Evolutionary conservation across 2,329 filamentous ascomycete species (phyloP).

Genomic region (Neodidymelliopsis sp.): DNA sequence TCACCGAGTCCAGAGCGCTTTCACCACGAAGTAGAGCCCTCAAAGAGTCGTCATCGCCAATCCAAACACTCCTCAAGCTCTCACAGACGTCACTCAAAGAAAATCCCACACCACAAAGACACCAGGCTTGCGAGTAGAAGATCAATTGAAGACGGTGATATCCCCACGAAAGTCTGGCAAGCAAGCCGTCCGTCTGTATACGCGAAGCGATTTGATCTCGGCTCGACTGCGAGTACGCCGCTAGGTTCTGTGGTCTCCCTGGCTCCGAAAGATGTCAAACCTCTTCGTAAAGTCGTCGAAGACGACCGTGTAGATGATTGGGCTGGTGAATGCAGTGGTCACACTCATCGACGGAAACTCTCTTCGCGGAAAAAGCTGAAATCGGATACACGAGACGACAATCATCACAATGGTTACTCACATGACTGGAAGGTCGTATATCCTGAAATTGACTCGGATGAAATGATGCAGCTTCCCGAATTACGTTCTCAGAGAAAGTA

Average conservation of each 20-base stretch:
- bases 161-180: slow-evolving; percentile 25
- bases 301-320: too few relatives aligned
- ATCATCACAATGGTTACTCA: too few relatives aligned
- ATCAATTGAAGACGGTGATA: slow-evolving; percentile 8
- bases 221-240: slow-evolving; percentile 22
- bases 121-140: background rate
- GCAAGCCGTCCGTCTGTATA: slow-evolving; percentile 22
- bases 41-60: background rate
- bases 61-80: background rate
- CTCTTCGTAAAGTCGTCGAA: background rate
- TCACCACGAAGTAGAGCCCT: background rate
- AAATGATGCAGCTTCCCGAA: too few relatives aligned
- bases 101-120: background rate
- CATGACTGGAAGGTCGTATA: too few relatives aligned
- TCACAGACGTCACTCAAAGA: background rate
- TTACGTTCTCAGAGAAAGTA: too few relatives aligned
- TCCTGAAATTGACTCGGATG: too few relatives aligned
- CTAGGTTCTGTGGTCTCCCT: slow-evolving; percentile 15
- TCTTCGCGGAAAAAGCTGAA: too few relatives aligned
- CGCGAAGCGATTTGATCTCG: background rate
- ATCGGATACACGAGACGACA: too few relatives aligned
- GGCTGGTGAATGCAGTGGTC: too few relatives aligned
- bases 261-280: too few relatives aligned
- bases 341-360: background rate
- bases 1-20: background rate